Evolutionary conservation across 2,329 filamentous ascomycete species (phyloP), one percentile per base, ranked within the genome.

Genomic region (Metarhizium album): DNA sequence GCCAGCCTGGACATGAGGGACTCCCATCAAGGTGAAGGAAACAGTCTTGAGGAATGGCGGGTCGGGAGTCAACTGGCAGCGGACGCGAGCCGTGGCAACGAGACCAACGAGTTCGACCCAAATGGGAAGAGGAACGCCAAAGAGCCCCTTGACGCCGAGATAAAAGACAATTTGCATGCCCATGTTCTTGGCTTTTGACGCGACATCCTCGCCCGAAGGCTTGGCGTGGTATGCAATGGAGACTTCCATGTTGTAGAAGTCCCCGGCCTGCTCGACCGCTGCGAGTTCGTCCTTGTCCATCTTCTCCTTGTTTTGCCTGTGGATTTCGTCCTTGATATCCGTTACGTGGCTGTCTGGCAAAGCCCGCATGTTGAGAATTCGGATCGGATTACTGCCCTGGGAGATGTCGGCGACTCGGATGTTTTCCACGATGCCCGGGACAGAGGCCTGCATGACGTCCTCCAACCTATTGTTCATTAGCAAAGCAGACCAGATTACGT

Each of bases 151-250:
- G 62, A 95, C 73, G 52, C 93, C 93, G 1, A 97, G 78, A 57
- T 96, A 97, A 66, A 98, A 97, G 8, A 96, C 81, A 14, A 97
- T 70, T 60, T 94, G 86, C 89, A 96, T 95, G 61, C 95, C 90
- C 88, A 96, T 95, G 64, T 96, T 97, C 58, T 86, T 81, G 5
- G 90, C 89, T 67, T 90, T 93, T 45, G 87, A 85, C 2, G 87
- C 85, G 14, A 89, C 77, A 46, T 83, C 79, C 52, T 74, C 74
- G 4, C 80, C 76, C 2, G 80, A 84, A 13, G 90, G 90, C 63
- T 84, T 82, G 9, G 91, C 88, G 62, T 96, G 90, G 64, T 96
- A 96, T 1, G 90, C 90, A 60, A 96, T 84, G 0, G 89, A 88
- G 24, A 87, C 84, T 65, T 96, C 90, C 46, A 96, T 74, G 60